Conservation (phyloP, 179 eudicot genomes). For the Beta lomatogona region DNA sequence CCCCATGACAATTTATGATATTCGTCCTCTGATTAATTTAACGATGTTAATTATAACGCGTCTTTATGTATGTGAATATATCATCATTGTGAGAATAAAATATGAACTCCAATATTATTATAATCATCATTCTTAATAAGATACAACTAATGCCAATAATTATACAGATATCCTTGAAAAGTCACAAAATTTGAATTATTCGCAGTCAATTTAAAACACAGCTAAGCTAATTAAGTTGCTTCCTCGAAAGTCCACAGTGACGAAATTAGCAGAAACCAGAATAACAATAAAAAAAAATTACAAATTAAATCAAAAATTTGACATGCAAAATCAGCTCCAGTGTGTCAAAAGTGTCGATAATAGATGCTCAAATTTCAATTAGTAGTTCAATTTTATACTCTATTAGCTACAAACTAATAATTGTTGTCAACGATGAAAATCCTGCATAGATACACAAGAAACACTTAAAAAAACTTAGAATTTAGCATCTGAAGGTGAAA, state of each 20-base stretch:
- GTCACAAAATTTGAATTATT: constrained; percentile 2
- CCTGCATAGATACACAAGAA: background rate
- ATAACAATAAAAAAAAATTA: background rate
- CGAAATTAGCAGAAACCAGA: background rate
- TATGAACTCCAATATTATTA: background rate
- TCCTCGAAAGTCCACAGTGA: constrained; percentile 6
- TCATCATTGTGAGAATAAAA: background rate
- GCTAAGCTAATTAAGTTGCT: constrained; percentile 20
- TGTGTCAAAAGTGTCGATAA: background rate
- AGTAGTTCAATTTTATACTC: too few relatives aligned
- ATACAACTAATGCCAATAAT: background rate
- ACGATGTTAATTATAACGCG: background rate
- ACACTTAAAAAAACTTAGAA: background rate
- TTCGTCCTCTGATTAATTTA: background rate
- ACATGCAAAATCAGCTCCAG: background rate
- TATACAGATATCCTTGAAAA: background rate
- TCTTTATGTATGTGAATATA: too few relatives aligned
- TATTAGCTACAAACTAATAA: too few relatives aligned
- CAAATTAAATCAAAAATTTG: background rate
- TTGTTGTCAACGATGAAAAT: too few relatives aligned
- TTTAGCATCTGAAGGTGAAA: background rate
- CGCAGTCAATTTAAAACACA: background rate
- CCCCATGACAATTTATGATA: background rate
- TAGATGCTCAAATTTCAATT: background rate
- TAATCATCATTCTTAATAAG: background rate